phyloP scores from a whole-genome alignment of 257 asterid species.

The Prunella vulgaris region DNA sequence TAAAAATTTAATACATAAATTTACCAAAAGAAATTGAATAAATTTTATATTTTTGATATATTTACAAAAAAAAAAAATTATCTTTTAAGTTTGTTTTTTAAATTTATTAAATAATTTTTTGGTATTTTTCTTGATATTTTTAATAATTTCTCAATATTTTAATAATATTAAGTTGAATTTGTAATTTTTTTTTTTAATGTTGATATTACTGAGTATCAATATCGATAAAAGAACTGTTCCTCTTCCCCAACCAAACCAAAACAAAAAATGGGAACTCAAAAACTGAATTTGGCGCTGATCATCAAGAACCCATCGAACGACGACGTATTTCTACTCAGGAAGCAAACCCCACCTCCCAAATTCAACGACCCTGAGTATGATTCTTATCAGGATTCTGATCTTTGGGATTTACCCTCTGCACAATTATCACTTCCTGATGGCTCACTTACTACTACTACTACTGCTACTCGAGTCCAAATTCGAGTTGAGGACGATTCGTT shows the following conservation, averaged over 20 bases:
- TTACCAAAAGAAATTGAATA: too few relatives aligned
- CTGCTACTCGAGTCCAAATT: conserved; percentile 19
- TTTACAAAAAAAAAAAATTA: too few relatives aligned
- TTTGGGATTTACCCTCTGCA: conserved; percentile 86
- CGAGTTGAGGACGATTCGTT: conserved; percentile 31
- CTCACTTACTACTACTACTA: conserved; percentile 8
- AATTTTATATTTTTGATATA: too few relatives aligned
- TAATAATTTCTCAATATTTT: too few relatives aligned
- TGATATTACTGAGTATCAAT: too few relatives aligned
- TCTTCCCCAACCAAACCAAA: not conserved
- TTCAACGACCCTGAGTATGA: conserved; percentile 79
- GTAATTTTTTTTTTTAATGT: too few relatives aligned
- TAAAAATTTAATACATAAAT: too few relatives aligned
- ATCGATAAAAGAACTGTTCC: too few relatives aligned
- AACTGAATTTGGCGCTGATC: conserved; percentile 49
- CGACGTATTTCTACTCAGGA: conserved; percentile 49
- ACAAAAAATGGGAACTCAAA: conserved; percentile 41
- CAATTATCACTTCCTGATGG: conserved; percentile 29
- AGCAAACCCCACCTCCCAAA: conserved; percentile 69
- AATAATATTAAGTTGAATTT: too few relatives aligned
- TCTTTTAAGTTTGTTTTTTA: too few relatives aligned
- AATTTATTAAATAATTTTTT: too few relatives aligned
- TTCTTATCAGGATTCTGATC: conserved; percentile 64
- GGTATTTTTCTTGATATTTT: too few relatives aligned
- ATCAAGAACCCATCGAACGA: conserved; percentile 49